Conservation (phyloP, 139 green algal species). For the Pleodorina starrii region DNA sequence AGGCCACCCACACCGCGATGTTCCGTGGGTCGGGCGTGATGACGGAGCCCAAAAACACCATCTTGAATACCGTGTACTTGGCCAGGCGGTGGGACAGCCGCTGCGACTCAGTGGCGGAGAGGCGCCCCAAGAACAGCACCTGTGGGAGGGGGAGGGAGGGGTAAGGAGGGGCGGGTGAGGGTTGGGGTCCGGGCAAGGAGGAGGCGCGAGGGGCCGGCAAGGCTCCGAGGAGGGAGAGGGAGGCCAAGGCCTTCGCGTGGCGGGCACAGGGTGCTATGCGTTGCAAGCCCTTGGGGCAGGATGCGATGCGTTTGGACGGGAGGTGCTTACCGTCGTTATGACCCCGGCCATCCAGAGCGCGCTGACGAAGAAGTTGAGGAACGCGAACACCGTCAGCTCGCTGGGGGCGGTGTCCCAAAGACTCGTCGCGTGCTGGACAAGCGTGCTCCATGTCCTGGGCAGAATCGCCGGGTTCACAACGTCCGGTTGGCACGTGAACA, state of each 20-base stretch:
- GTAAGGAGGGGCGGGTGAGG: too few relatives aligned
- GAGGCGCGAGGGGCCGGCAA: neutral
- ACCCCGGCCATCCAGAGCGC: neutral
- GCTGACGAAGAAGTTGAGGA: conserved; percentile 20
- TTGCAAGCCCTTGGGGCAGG: neutral
- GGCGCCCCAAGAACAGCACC: conserved; percentile 63
- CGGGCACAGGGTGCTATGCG: neutral
- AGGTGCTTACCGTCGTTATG: neutral
- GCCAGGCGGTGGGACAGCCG: conserved; percentile 61
- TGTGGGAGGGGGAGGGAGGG: neutral
- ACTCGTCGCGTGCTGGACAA: neutral
- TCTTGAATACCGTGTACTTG: conserved; percentile 66
- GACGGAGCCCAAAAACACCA: conserved; percentile 63
- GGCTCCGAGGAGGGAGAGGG: neutral
- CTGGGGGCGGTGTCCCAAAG: neutral
- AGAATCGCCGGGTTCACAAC: neutral
- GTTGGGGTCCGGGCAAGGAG: too few relatives aligned
- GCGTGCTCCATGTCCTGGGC: neutral
- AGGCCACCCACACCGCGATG: conserved; percentile 62
- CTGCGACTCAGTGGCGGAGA: conserved; percentile 54
- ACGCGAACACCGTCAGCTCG: conserved; percentile 16
- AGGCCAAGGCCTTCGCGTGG: neutral
- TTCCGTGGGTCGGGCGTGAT: conserved; percentile 48
- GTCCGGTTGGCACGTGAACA: too few relatives aligned
- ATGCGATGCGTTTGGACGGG: too few relatives aligned